Evolutionary conservation across 1,139 yeast species (phyloP).

Genomic region (Candida sanyaensis): DNA sequence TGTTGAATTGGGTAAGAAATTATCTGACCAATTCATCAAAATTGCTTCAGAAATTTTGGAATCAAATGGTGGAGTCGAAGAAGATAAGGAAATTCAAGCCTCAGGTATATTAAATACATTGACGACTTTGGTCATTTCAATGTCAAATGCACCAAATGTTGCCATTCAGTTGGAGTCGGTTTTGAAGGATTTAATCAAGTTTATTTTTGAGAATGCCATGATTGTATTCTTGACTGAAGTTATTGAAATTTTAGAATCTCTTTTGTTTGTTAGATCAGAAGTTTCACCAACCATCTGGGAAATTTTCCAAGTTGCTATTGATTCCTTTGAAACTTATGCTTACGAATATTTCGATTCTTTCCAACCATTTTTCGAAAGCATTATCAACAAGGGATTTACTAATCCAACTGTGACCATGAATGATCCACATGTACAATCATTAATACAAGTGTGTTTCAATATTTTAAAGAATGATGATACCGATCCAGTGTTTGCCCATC

Average conservation of each 20-base stretch:
- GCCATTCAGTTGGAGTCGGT: slow-evolving; percentile 41
- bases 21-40: slow-evolving; percentile 48
- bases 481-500: slow-evolving; percentile 46
- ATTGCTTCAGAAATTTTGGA: slow-evolving; percentile 48
- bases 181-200: slow-evolving; percentile 42
- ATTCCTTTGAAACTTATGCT: slow-evolving; percentile 55
- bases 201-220: slow-evolving; percentile 52
- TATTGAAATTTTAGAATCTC: slow-evolving; percentile 52
- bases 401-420: slow-evolving; percentile 34
- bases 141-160: slow-evolving; percentile 50
- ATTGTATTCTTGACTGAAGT: slow-evolving; percentile 47
- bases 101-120: slow-evolving; percentile 52
- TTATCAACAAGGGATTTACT: slow-evolving; percentile 49
- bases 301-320: slow-evolving; percentile 42
- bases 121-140: slow-evolving; percentile 53
- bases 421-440: slow-evolving; percentile 39
- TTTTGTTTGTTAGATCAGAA: slow-evolving; percentile 40
- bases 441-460: slow-evolving; percentile 40
- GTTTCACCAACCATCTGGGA: slow-evolving; percentile 53
- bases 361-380: slow-evolving; percentile 50
- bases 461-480: slow-evolving; percentile 35
- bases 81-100: slow-evolving; percentile 55
- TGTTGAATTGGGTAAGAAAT: slow-evolving; percentile 46
- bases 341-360: slow-evolving; percentile 52
- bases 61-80: slow-evolving; percentile 28